Percentiles rank a stretch among this genome's conserved stretches.
Evolutionary conservation across 164 flowering plant genomes (phyloP).

Genomic region (Aristolochia californica): DNA sequence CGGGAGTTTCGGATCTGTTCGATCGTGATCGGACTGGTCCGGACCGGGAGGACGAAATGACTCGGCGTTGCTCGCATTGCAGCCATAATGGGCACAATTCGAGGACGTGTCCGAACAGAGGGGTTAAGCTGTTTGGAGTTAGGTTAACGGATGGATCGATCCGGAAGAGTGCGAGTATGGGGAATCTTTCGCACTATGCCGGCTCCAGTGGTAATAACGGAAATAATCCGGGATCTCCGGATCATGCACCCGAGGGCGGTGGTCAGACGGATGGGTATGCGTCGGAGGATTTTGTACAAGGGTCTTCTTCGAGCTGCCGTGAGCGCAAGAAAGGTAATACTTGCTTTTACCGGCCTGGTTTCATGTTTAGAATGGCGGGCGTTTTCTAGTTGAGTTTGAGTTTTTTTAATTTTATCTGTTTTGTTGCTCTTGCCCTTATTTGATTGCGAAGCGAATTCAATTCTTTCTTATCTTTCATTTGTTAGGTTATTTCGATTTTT

Average conservation of each 20-base stretch:
- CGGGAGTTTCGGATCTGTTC: no score
- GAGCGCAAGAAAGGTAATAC: slow-evolving; percentile 78
- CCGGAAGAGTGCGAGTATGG: slow-evolving; percentile 93
- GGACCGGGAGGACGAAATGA: slow-evolving; percentile 28
- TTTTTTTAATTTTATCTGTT: not conserved
- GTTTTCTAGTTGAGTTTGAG: not conserved
- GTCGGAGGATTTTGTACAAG: slow-evolving; percentile 81
- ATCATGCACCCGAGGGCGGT: slow-evolving; percentile 47
- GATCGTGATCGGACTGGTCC: not conserved
- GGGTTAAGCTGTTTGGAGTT: slow-evolving; percentile 83
- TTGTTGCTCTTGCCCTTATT: no score
- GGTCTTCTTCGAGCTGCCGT: slow-evolving; percentile 59
- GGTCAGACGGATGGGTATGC: slow-evolving; percentile 60
- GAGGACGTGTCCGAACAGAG: slow-evolving; percentile 85
- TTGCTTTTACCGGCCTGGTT: not conserved
- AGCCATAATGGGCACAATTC: slow-evolving; percentile 87
- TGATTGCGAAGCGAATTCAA: no score
- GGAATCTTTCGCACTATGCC: slow-evolving; percentile 56
- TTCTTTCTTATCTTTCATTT: no score
- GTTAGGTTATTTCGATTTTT: no score
- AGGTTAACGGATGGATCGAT: slow-evolving; percentile 76
- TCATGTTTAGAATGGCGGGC: not conserved
- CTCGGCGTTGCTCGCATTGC: slow-evolving; percentile 84
- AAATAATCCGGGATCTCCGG: slow-evolving; percentile 39
- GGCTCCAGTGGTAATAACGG: slow-evolving; percentile 18